Percentiles rank a stretch among this genome's conserved stretches.
These are phyloP conservation scores for Piper betle DNA, from an alignment of 164 flowering plant genomes.

Conservation along the genomic window DNA sequence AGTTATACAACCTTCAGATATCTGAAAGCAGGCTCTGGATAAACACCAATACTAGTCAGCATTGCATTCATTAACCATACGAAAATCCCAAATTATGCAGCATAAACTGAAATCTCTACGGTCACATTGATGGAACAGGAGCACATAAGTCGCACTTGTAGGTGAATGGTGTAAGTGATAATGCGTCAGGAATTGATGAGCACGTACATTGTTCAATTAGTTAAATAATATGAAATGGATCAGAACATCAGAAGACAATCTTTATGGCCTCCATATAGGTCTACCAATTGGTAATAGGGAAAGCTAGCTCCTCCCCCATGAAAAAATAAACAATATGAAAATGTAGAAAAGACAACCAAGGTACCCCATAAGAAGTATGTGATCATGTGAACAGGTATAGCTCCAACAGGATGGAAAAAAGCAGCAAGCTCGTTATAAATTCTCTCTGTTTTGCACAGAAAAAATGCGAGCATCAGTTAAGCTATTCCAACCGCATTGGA, in stretches of 20 bases:
- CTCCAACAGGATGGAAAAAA: conserved; percentile 30
- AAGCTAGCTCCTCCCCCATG: no score
- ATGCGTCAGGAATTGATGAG: neutral
- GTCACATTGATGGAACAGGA: no score
- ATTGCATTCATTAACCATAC: neutral
- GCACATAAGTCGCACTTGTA: no score
- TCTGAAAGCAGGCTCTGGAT: conserved; percentile 53
- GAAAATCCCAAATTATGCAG: neutral
- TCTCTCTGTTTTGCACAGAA: conserved; percentile 41
- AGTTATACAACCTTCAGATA: conserved; percentile 35
- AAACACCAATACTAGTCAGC: neutral
- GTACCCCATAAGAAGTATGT: conserved; percentile 75
- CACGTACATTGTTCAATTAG: neutral
- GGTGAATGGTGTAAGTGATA: no score
- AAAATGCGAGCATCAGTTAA: neutral
- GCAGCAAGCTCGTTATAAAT: conserved; percentile 42
- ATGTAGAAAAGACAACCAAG: neutral
- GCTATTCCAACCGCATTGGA: neutral
- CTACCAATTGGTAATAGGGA: no score
- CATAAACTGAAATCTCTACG: no score
- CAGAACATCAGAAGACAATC: neutral
- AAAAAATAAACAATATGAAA: neutral
- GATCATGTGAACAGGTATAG: conserved; percentile 43
- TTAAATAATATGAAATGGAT: neutral
- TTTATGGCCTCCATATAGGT: no score